phyloP scores from a whole-genome alignment of 148 eudicot genomes.

The Euryodendron excelsum region DNA sequence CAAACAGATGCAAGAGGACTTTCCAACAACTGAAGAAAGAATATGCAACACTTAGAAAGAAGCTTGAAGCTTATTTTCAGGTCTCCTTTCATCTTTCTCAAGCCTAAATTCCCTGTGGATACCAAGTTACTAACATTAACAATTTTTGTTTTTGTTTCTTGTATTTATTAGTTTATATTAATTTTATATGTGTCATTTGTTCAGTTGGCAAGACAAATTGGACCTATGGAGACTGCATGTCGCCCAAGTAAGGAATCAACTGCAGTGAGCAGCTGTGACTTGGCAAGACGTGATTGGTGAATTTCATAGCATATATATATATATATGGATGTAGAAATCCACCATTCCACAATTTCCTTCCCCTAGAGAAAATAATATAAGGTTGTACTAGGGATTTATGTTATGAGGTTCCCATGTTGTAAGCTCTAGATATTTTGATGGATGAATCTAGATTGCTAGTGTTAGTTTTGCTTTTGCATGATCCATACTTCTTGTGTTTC shows the following conservation, averaged over 20 bases:
- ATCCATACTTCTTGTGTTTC: neutral
- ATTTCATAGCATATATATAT: neutral
- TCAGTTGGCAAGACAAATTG: slow-evolving; percentile 80
- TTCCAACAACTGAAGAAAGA: slow-evolving; percentile 81
- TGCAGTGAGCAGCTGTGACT: neutral
- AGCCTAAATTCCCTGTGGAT: slow-evolving; percentile 2
- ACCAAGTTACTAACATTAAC: neutral
- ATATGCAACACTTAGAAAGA: slow-evolving; percentile 64
- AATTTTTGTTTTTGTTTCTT: slow-evolving; percentile 1
- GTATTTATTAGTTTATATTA: no score
- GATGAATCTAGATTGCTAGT: slow-evolving; percentile 9
- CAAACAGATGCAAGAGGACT: slow-evolving; percentile 68
- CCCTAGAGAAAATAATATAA: slow-evolving; percentile 7
- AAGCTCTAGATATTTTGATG: slow-evolving; percentile 1
- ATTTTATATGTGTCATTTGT: slow-evolving; percentile 5
- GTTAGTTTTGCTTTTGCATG: neutral
- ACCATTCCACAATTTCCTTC: neutral
- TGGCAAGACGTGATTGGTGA: slow-evolving; percentile 9
- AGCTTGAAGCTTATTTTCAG: slow-evolving; percentile 87
- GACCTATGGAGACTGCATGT: slow-evolving; percentile 57
- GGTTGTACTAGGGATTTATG: neutral
- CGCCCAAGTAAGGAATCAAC: slow-evolving; percentile 28
- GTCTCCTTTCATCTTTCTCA: slow-evolving; percentile 21
- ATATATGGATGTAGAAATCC: neutral
- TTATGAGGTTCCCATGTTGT: neutral